Base-by-base conservation (phyloP, 2,329 filamentous ascomycete species). In the Rhynchosporium graminicola region DNA sequence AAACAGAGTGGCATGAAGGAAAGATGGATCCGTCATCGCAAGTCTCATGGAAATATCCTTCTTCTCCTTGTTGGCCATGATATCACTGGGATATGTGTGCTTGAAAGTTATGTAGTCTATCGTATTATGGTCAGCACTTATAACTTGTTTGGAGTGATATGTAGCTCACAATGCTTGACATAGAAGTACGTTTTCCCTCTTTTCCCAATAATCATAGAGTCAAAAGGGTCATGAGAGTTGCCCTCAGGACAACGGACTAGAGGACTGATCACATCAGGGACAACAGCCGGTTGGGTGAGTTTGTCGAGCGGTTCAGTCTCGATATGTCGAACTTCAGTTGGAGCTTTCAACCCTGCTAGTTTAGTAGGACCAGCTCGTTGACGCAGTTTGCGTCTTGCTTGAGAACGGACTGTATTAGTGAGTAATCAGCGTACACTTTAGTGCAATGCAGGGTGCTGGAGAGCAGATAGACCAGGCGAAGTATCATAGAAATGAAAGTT, bases 1-100 rank as follows among this genome's bases (percentile, higher is more conserved):
- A 43, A 61, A 61, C 26, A 65, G 43, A n/a, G 59, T 61, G 6
- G 63, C 54, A 31, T 63, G 58, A 6, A 65, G 29, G 9, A 59
- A 51, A n/a, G 59, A 48, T n/a, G 63, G 58, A 29, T 65, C 63
- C 5, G 54, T 29, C 33, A 65, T 51, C 1, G 58, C 63, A 51
- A 50, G 51, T 7, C 52, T 45, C 15, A 65, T 59, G n/a, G 55
- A 45, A 58, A 58, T 52, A 20, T 65, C 63, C 48, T 59, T 55
- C 36, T 51, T 59, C 15, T 31, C 38, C 33, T 50, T 59, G 20
- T 13, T 59, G 4, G 45, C 42, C 46, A 42, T 48, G 36, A 51
- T 26, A 12, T 48, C 46, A 10, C 47, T 48, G 12, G 57, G 57
- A 26, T 59, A 59, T 29, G 57, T 59, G 36, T 59, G 57, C 42